Evolutionary conservation across 306 rosid species (phyloP).

Genomic region (Pyrus pyrifolia): DNA sequence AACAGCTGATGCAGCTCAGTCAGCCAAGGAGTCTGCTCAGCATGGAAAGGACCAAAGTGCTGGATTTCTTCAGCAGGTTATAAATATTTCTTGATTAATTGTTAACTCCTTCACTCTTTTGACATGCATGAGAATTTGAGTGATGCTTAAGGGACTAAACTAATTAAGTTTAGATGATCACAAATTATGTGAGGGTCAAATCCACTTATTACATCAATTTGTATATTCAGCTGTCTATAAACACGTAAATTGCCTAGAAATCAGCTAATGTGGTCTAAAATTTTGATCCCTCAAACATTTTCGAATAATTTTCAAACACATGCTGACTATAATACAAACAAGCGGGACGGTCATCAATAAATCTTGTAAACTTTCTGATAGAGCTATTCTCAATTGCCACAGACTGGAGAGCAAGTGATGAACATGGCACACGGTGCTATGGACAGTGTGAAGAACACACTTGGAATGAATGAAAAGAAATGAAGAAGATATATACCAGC

Average conservation of each 20-base stretch:
- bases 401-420: slow-evolving; percentile 61
- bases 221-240: no score
- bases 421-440: slow-evolving; percentile 56
- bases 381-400: not conserved
- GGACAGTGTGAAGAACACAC: slow-evolving; percentile 52
- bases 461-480: slow-evolving; percentile 47
- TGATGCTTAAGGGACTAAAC: not conserved
- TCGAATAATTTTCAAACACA: no score
- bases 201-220: not conserved
- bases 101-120: not conserved
- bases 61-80: slow-evolving; percentile 52
- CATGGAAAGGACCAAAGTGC: slow-evolving; percentile 36
- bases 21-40: slow-evolving; percentile 26
- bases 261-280: not conserved
- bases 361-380: not conserved
- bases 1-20: slow-evolving; percentile 31
- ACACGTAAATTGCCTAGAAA: not conserved
- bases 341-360: not conserved
- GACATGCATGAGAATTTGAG: not conserved
- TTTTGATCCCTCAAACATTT: no score
- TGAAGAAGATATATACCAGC: not conserved
- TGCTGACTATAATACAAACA: not conserved
- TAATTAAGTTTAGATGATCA: not conserved
- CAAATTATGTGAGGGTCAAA: not conserved
- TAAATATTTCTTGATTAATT: not conserved